Base-by-base conservation (phyloP, 176 grass and related monocot species). In the Hordeum marinum region DNA sequence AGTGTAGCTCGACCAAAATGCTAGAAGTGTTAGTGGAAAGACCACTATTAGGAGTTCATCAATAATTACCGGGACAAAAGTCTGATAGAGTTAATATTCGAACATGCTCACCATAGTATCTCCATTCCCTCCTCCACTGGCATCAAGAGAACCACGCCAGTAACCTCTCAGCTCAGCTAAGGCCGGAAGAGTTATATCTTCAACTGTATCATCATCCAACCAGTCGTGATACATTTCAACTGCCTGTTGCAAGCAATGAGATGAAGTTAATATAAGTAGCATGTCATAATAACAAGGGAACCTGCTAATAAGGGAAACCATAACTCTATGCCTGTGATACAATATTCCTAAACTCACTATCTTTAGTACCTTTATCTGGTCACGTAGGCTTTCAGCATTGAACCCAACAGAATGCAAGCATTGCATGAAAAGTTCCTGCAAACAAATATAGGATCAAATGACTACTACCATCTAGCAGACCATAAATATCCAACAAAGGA, bases 381-480 rank as follows among this genome's bases (percentile, higher is more conserved):
- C 96, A 88, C 71, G 75, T 79, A 98, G 88, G 69, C 88, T 98
- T 85, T 98, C 83, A 85, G 96, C 93, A 79, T 85, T 85, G 89
- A 98, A 98, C 29, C 93, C 92, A 83, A 94, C 89, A 85, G 96
- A 95, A 55, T 94, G 86, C 78, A 98, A 76, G 88, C 75, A 86
- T 85, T 98, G 96, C 83, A 98, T 94, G 84, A 98, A 98, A 85
- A 95, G 88, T 84, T 98, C 96, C 96, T 98, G 83, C 76, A 92
- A 83, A 61, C 18, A 90, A 77, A 88, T 81, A n/a, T 27, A 85
- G 60, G 63, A 63, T 91, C 27, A 80, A 75, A 79, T 90, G 11
- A 11, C 26, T 32, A 4, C 20, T 67, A 68, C n/a, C 46, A 36
- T 61, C 66, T 27, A 83, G 74, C 23, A 27, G 6, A 87, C 72